Evolutionary conservation across 1,284 basidiomycete genomes (phyloP).

Genomic region (Leccinum pachyderme): DNA sequence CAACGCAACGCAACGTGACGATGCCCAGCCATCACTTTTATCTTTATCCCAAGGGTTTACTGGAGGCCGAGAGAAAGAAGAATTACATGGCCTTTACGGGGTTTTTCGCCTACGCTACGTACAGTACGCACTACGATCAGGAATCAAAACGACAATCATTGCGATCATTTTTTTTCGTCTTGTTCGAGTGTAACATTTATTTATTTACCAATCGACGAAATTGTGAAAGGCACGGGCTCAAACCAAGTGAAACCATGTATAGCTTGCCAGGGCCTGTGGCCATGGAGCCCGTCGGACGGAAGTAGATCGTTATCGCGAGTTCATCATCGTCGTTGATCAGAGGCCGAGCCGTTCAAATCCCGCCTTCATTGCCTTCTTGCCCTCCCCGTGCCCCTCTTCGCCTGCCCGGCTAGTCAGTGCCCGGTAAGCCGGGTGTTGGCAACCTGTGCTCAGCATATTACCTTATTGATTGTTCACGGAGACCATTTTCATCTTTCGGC

Average conservation of each 20-base stretch:
- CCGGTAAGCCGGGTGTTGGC: not conserved
- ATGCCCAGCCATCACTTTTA: not conserved
- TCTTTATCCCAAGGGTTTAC: not conserved
- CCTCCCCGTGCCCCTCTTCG: not conserved
- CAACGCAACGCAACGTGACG: not conserved
- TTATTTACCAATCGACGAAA: not conserved
- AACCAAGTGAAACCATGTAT: not conserved
- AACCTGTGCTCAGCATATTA: not conserved
- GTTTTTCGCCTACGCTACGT: not conserved
- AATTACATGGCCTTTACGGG: not conserved
- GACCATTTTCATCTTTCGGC: not conserved
- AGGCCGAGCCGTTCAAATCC: slow-evolving; percentile 12
- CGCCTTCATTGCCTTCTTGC: not conserved
- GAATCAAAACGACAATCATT: not conserved
- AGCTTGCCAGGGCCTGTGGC: not conserved
- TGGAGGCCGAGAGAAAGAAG: not conserved
- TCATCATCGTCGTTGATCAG: not conserved
- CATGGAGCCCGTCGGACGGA: not conserved
- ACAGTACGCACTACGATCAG: not conserved
- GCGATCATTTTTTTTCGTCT: not conserved
- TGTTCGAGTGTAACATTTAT: not conserved
- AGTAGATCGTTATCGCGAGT: slow-evolving; percentile 13
- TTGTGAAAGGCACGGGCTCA: not conserved
- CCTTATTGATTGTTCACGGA: not conserved
- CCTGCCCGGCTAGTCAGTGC: not conserved